Evolutionary conservation across 768 basidiomycete genomes (phyloP), one percentile per base, ranked within the genome.

Genomic region (Trametopsis cervina): DNA sequence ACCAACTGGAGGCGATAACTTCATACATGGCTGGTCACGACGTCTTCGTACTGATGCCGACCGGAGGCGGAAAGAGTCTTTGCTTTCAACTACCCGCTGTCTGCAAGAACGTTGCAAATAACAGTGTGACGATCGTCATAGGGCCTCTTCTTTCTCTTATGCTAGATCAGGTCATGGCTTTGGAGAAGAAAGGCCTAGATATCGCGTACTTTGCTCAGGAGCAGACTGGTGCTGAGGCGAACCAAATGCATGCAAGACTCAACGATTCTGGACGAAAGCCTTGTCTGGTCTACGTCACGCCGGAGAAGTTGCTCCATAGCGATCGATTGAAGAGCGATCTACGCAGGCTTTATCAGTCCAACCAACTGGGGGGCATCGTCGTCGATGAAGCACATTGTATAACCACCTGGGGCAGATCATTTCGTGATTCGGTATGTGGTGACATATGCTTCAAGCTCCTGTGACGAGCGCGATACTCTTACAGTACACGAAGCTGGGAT

Each of bases 381-480:
- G 77, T 97, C 43, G 96, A 99, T 61, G 96, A 99, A 63, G 95
- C 93, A 2, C 96, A 99, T 63, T 92, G 91, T 62, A 88, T 98
- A 37, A 84, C 82, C 12, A 82, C 83, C 18, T 98, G 96, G 96
- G 96, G 95, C 4, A 82, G 93, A 59, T 85, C 93, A 61, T 94
- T 96, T 59, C 80, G 95, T 42, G 78, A 79, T n/a, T 78, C 86
- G 21, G 87, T 89, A 66, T 56, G 83, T 63, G 3, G n/a, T n/a
- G n/a, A n/a, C n/a, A n/a, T n/a, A n/a, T n/a, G n/a, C n/a, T n/a
- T n/a, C n/a, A n/a, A n/a, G n/a, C 20, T 23, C 13, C 26, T 23
- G 46, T 26, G 21, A 42, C n/a, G n/a, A n/a, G n/a, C n/a, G n/a
- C n/a, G n/a, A n/a, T n/a, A n/a, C n/a, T n/a, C n/a, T n/a, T 47